These are phyloP conservation scores for Graphilbum sp. DNA, from an alignment of 2,329 filamentous ascomycete genomes.

Conservation along the genomic window DNA sequence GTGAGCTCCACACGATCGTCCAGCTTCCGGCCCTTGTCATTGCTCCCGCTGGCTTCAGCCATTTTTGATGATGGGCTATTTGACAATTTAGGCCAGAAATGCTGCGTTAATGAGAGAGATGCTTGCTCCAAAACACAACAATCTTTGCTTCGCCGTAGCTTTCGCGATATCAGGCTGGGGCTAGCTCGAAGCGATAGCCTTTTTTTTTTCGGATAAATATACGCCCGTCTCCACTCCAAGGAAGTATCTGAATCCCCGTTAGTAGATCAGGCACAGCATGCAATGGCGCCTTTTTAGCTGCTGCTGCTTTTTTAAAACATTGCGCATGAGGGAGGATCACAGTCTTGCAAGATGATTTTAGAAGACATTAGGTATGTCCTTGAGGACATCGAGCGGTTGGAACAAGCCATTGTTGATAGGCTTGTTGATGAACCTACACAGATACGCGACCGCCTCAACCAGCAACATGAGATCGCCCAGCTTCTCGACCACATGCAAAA, in stretches of 20 bases:
- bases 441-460: conserved; percentile 76
- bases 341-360: conserved; percentile 44
- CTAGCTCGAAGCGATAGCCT: conserved; percentile 1
- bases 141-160: too few species aligned
- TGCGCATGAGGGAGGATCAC: too few species aligned
- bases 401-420: conserved; percentile 84
- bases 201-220: neutral
- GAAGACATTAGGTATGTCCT: conserved; percentile 91
- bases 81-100: too few species aligned
- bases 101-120: too few species aligned
- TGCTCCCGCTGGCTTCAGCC: conserved; percentile 49
- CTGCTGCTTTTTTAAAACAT: too few species aligned
- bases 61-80: conserved; percentile 43
- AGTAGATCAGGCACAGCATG: too few species aligned
- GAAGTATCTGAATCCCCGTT: too few species aligned
- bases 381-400: conserved; percentile 90
- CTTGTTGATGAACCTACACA: conserved; percentile 79
- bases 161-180: too few species aligned
- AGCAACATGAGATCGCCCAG: conserved; percentile 81
- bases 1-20: conserved; percentile 97
- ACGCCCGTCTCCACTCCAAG: too few species aligned
- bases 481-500: conserved; percentile 77
- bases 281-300: too few species aligned
- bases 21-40: conserved; percentile 42
- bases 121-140: too few species aligned